A percentile compares a stretch with the other conserved stretches of the same genome.
phyloP scores from a whole-genome alignment of 225 moss, liverwort and hornwort genomes.

The Pleurozium schreberi region DNA sequence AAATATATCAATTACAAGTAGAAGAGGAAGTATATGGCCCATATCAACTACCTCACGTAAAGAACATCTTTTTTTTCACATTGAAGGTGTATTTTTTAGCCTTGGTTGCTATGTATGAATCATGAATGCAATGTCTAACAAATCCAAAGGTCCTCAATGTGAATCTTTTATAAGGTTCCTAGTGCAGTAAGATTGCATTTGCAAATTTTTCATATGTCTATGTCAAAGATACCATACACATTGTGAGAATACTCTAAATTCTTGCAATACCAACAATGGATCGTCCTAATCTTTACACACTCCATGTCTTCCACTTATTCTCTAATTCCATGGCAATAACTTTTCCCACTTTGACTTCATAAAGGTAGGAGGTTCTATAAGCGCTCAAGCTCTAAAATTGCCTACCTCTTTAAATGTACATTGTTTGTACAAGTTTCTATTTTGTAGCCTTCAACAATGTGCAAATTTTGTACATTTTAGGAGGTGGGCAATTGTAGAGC shows the following conservation, averaged over 20 bases:
- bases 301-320: not conserved
- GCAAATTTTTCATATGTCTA: not conserved
- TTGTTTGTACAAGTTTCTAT: no score
- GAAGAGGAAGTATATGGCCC: accelerated
- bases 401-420: no score
- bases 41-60: accelerated
- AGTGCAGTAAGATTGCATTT: accelerated
- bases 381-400: no score
- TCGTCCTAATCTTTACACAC: not conserved
- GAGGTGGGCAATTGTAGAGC: no score
- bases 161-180: not conserved
- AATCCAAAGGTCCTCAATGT: not conserved
- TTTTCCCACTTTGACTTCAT: not conserved
- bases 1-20: not conserved
- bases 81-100: not conserved
- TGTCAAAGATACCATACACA: not conserved
- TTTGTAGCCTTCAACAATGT: no score
- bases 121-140: accelerated
- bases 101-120: not conserved
- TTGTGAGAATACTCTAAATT: not conserved
- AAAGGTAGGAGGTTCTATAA: no score
- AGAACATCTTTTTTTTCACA: not conserved
- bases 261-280: no score
- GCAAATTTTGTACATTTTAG: no score
- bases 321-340: not conserved